phyloP scores from a whole-genome alignment of 768 basidiomycete genomes.

The Pholiota molesta region DNA sequence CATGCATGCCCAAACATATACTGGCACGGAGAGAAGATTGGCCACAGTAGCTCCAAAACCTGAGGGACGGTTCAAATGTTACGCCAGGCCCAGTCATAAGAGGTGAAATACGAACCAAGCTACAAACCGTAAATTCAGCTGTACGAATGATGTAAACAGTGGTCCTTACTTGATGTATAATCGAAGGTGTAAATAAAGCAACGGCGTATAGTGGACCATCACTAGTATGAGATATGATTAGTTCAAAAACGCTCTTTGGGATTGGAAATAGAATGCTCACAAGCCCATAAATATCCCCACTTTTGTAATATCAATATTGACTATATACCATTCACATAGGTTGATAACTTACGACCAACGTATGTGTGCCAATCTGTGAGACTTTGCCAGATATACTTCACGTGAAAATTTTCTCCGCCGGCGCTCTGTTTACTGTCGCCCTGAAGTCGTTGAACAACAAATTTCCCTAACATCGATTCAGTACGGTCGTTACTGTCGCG shows the following conservation, averaged over 20 bases:
- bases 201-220: conserved; percentile 60
- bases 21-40: conserved; percentile 79
- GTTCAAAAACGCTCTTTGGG: not conserved
- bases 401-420: conserved; percentile 58
- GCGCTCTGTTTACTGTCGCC: conserved; percentile 69
- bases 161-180: conserved; percentile 56
- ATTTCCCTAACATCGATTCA: conserved; percentile 44
- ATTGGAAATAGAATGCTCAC: conserved; percentile 35
- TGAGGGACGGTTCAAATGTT: conserved; percentile 15
- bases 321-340: not conserved
- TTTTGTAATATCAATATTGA: conserved; percentile 23
- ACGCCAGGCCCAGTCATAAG: not conserved
- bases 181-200: conserved; percentile 52
- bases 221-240: conserved; percentile 28
- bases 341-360: conserved; percentile 60
- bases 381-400: conserved; percentile 60
- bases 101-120: not conserved
- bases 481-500: not conserved
- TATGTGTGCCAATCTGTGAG: conserved; percentile 76
- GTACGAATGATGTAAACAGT: too few relatives aligned
- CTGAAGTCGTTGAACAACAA: conserved; percentile 66
- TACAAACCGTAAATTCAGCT: not conserved
- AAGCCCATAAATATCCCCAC: conserved; percentile 77
- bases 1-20: conserved; percentile 76
- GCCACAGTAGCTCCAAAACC: conserved; percentile 67